Base-by-base conservation (phyloP, 2,329 filamentous ascomycete species). In the Aureobasidium melanogenum region DNA sequence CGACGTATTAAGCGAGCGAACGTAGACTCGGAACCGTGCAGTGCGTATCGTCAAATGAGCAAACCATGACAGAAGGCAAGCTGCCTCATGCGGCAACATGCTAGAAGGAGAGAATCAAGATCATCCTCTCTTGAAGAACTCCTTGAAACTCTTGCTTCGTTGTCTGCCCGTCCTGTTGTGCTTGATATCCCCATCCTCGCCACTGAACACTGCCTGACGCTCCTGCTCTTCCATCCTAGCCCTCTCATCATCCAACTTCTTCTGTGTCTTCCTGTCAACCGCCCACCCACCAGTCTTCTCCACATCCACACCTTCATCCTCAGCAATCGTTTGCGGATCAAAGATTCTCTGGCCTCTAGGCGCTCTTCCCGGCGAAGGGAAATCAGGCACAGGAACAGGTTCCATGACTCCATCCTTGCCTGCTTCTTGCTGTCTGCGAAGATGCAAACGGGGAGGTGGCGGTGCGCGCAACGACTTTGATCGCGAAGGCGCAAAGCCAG, bases 111-210 rank as follows among this genome's bases (percentile, higher is more conserved):
- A 36, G 38, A 10, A 10, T 19, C 28, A 3, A 22, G 2, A 19
- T 38, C 32, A 51, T 30, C 56, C 34, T 38, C 44, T 34, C 26
- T 5, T 59, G 56, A 59, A 59, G 14, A 59, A 59, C 34, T 59
- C 56, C 56, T 59, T 59, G 56, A 59, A 41, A 32, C 43, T 48
- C 56, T 59, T 59, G 44, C 56, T 59, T 44, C 56, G 43, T 24
- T 39, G 22, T 24, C 56, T 59, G 8, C 44, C 55, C 1, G 30
- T 48, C 19, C 9, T 59, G 56, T 59, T 59, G 12, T 59, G 56
- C 34, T 41, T 48, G 22, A 59, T 38, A 9, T 59, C 56, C 1
- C 56, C 56, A 32, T 59, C 44, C 1, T 59, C 56, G 10, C 56
- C 56, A 5, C 44, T 39, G 14, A 48, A 48, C 28, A 47, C 47